Evolutionary conservation across 2,329 filamentous ascomycete genomes (phyloP), one percentile per base, ranked within the genome.

Genomic region (Fusarium duplospermum): DNA sequence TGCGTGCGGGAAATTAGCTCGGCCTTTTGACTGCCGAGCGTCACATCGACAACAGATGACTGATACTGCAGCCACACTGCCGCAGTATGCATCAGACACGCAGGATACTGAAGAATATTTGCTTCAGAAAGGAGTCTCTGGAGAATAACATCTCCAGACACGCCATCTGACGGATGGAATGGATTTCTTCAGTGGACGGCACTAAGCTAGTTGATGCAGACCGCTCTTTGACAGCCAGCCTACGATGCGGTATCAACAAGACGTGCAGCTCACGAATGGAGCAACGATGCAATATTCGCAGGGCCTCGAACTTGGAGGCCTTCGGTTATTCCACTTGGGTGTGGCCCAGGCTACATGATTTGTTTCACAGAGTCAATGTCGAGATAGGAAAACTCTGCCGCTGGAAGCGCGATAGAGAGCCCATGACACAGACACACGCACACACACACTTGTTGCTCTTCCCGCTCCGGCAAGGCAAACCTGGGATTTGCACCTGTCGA

Each of bases 221-320:
- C 76, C 76, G 76, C 76, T 78, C 67, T 76, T 78, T 78, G 76
- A 76, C 76, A 78, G 70, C 72, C 47, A 63, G 52, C 38, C 64
- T 47, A 62, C 57, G 75, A 74, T 64, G 72, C 70, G 62, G 67
- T 62, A 64, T 74, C 67, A 68, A 73, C 67, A 69, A 73, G 67
- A 67, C 74, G 75, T 75, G 66, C 76, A 69, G 67, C 50, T 33
- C 63, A 64, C 73, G 71, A 64, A 76, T 59, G 58, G 67, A 22
- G 59, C 42, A 54, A 38, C 67, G 36, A 38, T 60, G 45, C 57
- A 67, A 67, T 69, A 62, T 62, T 69, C 58, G 62, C 67, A 62
- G 58, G 66, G 68, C 63, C 75, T 74, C 67, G 64, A 73, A 61
- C 63, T 69, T 42, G 71, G 67, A 69, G 66, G 67, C 67, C 70